Percentiles rank a stretch among this genome's conserved stretches.
Evolutionary conservation across 1,139 yeast species (phyloP).

Genomic region (Debaryomycetaceae sp.): DNA sequence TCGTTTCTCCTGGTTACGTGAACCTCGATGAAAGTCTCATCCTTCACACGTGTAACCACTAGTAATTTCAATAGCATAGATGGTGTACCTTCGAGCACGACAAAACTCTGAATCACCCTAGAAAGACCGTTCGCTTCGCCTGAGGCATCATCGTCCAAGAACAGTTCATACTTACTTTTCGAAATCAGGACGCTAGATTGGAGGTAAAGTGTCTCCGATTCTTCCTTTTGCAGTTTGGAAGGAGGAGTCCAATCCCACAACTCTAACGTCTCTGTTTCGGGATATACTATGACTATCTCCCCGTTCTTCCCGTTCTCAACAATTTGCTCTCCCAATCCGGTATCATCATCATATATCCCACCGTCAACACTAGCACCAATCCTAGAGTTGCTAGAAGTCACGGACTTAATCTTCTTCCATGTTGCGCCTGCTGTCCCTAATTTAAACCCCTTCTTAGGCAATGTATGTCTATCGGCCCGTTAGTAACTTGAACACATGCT

Average conservation of each 20-base stretch:
- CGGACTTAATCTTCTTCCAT: constrained; percentile 43
- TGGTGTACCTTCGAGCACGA: not conserved
- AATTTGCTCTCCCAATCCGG: constrained; percentile 5
- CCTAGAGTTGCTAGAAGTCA: constrained; percentile 13
- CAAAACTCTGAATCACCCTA: not conserved
- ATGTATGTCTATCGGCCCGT: constrained; percentile 13
- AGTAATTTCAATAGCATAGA: not conserved
- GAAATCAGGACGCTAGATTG: constrained; percentile 9
- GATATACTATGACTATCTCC: constrained; percentile 39
- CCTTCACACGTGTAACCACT: not conserved
- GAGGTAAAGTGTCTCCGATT: constrained; percentile 33
- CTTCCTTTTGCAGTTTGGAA: constrained; percentile 8
- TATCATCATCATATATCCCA: not conserved
- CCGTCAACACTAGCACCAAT: not conserved
- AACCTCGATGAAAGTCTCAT: not conserved
- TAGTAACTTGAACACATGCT: not conserved
- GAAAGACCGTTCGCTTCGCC: not conserved
- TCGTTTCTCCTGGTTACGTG: not conserved
- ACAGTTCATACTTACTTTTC: not conserved
- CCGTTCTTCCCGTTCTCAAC: constrained; percentile 43
- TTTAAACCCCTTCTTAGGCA: constrained; percentile 31
- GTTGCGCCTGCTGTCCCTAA: constrained; percentile 43
- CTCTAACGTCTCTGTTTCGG: constrained; percentile 27
- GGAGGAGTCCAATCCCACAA: constrained; percentile 52
- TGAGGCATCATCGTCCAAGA: not conserved